A percentile compares a stretch with the other conserved stretches of the same genome.
These are phyloP conservation scores for Thelonectria olida DNA, from an alignment of 2,329 filamentous ascomycete species.

Conservation along the genomic window DNA sequence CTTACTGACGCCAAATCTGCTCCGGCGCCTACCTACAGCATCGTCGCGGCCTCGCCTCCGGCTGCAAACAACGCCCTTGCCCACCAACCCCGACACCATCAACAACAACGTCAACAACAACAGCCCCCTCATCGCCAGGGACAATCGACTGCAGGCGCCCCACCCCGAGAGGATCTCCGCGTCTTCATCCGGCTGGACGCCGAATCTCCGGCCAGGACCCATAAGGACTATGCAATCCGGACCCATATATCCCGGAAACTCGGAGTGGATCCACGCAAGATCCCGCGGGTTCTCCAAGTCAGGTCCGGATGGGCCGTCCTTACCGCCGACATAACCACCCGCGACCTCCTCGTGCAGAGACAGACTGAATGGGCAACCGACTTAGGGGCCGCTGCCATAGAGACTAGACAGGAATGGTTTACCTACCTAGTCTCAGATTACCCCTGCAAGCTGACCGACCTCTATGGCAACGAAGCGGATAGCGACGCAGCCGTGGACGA, in stretches of 20 bases:
- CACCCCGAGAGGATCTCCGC: slow-evolving; percentile 21
- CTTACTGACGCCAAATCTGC: neutral
- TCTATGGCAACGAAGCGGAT: neutral
- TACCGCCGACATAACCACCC: too few species aligned
- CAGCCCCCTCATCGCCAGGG: too few species aligned
- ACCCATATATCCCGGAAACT: slow-evolving; percentile 22
- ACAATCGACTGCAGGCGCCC: slow-evolving; percentile 17
- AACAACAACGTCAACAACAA: too few species aligned
- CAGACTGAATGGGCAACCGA: too few species aligned
- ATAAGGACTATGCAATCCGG: too few species aligned
- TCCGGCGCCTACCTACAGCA: neutral
- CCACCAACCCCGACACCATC: too few species aligned
- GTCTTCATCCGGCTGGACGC: slow-evolving; percentile 27
- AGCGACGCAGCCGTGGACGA: too few species aligned
- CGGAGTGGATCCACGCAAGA: slow-evolving; percentile 13
- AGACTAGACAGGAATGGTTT: slow-evolving; percentile 23
- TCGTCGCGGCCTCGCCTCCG: neutral
- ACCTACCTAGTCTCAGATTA: slow-evolving; percentile 17
- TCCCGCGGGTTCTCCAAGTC: slow-evolving; percentile 15
- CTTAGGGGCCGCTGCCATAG: too few species aligned
- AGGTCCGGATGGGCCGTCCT: slow-evolving; percentile 20
- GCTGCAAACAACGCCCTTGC: too few species aligned
- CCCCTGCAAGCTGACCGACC: slow-evolving; percentile 16
- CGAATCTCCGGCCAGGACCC: slow-evolving; percentile 18
- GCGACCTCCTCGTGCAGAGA: too few species aligned